Base-by-base conservation (phyloP, 331 rosid genomes). In the Stylosanthes scabra region DNA sequence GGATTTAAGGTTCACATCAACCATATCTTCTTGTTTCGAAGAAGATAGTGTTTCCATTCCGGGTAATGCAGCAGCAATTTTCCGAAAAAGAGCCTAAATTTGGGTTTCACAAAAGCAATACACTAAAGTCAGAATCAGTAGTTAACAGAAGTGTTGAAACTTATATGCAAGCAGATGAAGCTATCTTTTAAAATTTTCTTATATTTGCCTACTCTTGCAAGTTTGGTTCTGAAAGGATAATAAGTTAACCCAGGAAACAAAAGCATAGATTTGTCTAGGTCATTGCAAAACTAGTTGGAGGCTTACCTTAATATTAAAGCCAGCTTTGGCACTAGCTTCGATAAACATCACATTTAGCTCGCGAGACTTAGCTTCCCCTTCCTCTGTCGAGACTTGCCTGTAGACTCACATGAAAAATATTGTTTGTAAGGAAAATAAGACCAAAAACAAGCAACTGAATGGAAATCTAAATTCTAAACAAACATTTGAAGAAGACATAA, bases 321-420 rank as follows among this genome's bases (percentile, higher is more conserved):
- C 96, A 46, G 99, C 97, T 83, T 95, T 95, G 71, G 97, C 99
- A 88, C 99, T 95, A 45, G 99, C 92, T 86, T 95, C 99, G 34
- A 95, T 95, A 63, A 91, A 95, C 97, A 95, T 91, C 56, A 91
- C 99, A 58, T 91, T 92, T 16, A 95, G 84, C 45, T 92, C 97
- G 13, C 86, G 93, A 70, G 97, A 83, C 82, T 91, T 95, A 39
- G 90, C 97, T 86, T 95, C 99, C 66, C 88, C 99, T 87, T 95
- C 97, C 86, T 95, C 97, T 28, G 91, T 88, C 15, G 97, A 95
- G 76, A 95, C 99, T 95, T 95, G 97, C 84, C 97, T 91, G 87
- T 59, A 81, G 63, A 68, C 28, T 70, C 85, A 68, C 51, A 68
- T 41, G 66, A 68, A 66, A 45, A 70, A 70, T 14, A 69, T 34